Conservation (phyloP, 1,284 basidiomycete genomes). For the Cryptococcus depauperatus region DNA sequence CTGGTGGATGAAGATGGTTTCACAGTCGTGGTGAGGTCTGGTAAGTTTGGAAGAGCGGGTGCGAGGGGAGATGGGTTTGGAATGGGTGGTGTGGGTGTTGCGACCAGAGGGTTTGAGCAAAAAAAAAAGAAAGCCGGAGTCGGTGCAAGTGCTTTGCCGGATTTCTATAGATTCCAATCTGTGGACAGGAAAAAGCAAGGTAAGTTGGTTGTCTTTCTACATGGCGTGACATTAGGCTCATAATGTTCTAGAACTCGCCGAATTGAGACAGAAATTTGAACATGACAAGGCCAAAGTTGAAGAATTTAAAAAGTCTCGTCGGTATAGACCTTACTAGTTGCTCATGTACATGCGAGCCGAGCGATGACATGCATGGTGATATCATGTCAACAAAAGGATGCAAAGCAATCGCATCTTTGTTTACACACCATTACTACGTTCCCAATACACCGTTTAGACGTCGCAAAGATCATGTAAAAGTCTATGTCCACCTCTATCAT, state of each 20-base stretch:
- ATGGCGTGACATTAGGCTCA: too few species aligned
- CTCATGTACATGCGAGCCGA: neutral
- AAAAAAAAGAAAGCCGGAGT: conserved; percentile 57
- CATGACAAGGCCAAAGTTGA: conserved; percentile 79
- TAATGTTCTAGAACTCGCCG: conserved; percentile 54
- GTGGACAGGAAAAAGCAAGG: conserved; percentile 77
- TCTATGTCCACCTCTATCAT: too few species aligned
- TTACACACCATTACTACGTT: too few species aligned
- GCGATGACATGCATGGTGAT: neutral
- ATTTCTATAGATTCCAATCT: conserved; percentile 79
- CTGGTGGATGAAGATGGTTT: conserved; percentile 88
- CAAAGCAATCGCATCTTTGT: conserved; percentile 5
- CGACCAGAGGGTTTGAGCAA: conserved; percentile 24
- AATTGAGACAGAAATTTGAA: conserved; percentile 72
- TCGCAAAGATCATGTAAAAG: too few species aligned
- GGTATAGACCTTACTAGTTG: conserved; percentile 71
- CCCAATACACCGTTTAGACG: too few species aligned
- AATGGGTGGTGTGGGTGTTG: conserved; percentile 40
- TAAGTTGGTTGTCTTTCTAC: conserved; percentile 42
- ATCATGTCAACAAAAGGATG: too few species aligned
- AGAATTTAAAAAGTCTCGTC: conserved; percentile 64
- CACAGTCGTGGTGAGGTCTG: conserved; percentile 77
- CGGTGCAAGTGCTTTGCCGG: conserved; percentile 54
- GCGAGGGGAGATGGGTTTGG: conserved; percentile 45
- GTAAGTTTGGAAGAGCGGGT: conserved; percentile 75